Evolutionary conservation across 768 basidiomycete genomes (phyloP), one percentile per base, ranked within the genome.

Genomic region (Tulasnella sp.): DNA sequence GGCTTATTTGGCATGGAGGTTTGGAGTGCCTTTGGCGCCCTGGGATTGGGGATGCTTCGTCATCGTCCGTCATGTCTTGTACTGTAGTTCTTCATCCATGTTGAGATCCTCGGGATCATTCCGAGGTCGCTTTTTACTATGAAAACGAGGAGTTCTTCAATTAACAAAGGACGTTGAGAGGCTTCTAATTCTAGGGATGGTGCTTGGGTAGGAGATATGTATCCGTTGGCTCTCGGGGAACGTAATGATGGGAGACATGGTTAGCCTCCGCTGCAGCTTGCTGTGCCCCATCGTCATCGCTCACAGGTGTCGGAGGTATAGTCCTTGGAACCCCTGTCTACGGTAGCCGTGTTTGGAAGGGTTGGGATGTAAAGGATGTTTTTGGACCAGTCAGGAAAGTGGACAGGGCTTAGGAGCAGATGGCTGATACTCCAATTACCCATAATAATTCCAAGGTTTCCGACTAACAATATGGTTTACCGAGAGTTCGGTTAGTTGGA

Each of bases 31-130:
- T 28, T 34, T 51, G 41, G 19, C 28, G 22, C 3, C 16, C 35
- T 28, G 19, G 10, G 37, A 34, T 40, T 12, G 16, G 19, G 3
- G 39, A 22, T 16, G 48, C 29, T 13, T 25, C 20, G 16, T 37
- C 24, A 4, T 67, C 49, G 64, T 69, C 19, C 65, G 65, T 40
- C 16, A 46, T 55, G 63, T 65, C 64, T 24, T 47, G 60, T n/a
- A n/a, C n/a, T n/a, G n/a, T 49, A 7, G 27, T 32, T 47, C 43
- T 4, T 28, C 45, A 22, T 50, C 32, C 15, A 48, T 12, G 34
- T 16, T n/a, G 5, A n/a, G 7, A 34, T 41, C 16, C n/a, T 66
- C 66, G 58, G 64, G 35, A 54, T 63, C 20, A 25, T 53, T 45
- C 32, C 40, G 34, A 16, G 39, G 49, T 19, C 53, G 42, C 40